phyloP scores from a whole-genome alignment of 2,329 filamentous ascomycete genomes.

The Sarocladium oryzae region DNA sequence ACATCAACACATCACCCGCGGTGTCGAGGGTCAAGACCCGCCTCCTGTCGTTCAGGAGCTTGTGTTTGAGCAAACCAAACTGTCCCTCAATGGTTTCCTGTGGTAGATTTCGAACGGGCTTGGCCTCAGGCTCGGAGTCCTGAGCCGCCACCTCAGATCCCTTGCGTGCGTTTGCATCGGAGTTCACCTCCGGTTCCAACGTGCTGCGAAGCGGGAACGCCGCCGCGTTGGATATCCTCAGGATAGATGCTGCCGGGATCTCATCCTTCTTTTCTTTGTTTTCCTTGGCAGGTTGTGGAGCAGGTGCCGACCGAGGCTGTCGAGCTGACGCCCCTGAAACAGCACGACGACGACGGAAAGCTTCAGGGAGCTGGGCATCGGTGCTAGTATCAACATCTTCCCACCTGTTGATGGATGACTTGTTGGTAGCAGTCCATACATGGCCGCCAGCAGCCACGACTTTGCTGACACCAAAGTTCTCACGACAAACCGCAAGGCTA shows the following conservation, averaged over 20 bases:
- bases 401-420: conserved; percentile 91
- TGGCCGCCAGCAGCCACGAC: conserved; percentile 64
- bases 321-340: conserved; percentile 35
- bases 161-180: background rate
- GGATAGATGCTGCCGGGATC: conserved; percentile 70
- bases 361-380: conserved; percentile 59
- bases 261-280: conserved; percentile 41
- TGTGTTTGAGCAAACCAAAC: conserved; percentile 90
- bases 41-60: conserved; percentile 82
- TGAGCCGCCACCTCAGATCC: conserved; percentile 19
- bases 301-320: conserved; percentile 18
- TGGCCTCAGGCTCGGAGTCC: conserved; percentile 26
- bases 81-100: conserved; percentile 88
- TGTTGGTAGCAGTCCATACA: conserved; percentile 85
- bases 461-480: conserved; percentile 75
- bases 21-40: conserved; percentile 89
- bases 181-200: conserved; percentile 45
- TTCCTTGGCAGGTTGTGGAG: conserved; percentile 15
- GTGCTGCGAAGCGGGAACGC: conserved; percentile 57
- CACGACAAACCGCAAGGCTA: conserved; percentile 84
- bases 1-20: conserved; percentile 87
- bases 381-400: conserved; percentile 73
- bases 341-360: conserved; percentile 41
- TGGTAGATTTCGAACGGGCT: conserved; percentile 62
- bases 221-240: conserved; percentile 80